Percentiles rank a stretch among this genome's conserved stretches.
phyloP scores from a whole-genome alignment of 495 filamentous ascomycete genomes.

The Wilcoxina mikolae region DNA sequence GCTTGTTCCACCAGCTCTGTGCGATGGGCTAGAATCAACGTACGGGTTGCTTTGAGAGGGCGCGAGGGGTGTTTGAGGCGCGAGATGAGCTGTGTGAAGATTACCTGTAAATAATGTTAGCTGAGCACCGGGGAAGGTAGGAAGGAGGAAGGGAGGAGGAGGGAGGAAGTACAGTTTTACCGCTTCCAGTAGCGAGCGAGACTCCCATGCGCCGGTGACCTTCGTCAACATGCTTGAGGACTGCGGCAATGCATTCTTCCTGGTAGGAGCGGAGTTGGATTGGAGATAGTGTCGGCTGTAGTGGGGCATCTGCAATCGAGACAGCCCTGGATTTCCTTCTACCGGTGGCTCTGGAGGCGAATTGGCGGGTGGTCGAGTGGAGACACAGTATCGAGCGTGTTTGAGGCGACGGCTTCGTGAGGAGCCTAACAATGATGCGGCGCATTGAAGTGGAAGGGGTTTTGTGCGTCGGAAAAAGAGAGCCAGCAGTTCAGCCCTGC shows the following conservation, averaged over 20 bases:
- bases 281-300: neutral
- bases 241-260: conserved; percentile 79
- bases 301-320: neutral
- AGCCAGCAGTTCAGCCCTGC: neutral
- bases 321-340: no score
- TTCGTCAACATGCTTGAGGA: conserved; percentile 51
- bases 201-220: conserved; percentile 75
- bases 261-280: conserved; percentile 54
- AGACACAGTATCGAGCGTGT: neutral
- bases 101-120: conserved; percentile 41
- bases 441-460: neutral
- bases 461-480: neutral
- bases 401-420: neutral
- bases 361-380: neutral
- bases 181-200: conserved; percentile 79
- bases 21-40: conserved; percentile 82
- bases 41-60: conserved; percentile 46
- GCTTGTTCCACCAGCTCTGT: conserved; percentile 95
- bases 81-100: conserved; percentile 90
- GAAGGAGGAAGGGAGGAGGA: neutral
- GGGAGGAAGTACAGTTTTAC: conserved; percentile 57
- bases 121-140: neutral
- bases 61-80: conserved; percentile 47
- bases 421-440: neutral
- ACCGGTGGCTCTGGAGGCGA: neutral